Conservation (phyloP, 768 basidiomycete species). For the Agrocybe chaxingu region DNA sequence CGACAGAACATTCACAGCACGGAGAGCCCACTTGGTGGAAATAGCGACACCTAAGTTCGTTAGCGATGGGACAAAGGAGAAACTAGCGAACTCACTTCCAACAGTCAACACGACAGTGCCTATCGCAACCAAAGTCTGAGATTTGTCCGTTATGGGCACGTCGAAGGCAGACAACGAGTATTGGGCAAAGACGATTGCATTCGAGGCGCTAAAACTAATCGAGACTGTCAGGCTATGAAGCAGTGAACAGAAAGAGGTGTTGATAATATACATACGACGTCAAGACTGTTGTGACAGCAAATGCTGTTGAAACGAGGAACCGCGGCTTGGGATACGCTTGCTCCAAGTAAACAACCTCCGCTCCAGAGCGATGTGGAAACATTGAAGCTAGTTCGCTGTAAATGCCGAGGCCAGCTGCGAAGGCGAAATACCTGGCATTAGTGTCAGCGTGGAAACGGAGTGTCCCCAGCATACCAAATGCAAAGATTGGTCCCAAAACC, state of each 20-base stretch:
- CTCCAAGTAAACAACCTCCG: constrained; percentile 47
- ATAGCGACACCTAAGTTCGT: constrained; percentile 24
- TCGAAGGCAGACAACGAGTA: constrained; percentile 31
- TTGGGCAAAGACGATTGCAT: constrained; percentile 35
- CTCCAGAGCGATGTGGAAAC: constrained; percentile 47
- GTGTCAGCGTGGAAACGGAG: neutral
- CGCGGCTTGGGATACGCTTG: constrained; percentile 41
- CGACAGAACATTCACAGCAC: constrained; percentile 28
- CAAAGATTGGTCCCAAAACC: constrained; percentile 29
- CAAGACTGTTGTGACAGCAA: constrained; percentile 36
- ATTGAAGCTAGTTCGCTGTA: constrained; percentile 45
- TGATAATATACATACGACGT: constrained; percentile 25
- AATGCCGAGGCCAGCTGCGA: constrained; percentile 29
- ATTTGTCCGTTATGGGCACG: constrained; percentile 24
- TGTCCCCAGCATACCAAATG: constrained; percentile 22
- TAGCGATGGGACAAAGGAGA: neutral
- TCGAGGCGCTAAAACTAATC: constrained; percentile 27
- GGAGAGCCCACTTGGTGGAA: constrained; percentile 33
- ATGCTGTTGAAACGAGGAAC: constrained; percentile 40
- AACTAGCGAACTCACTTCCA: constrained; percentile 16
- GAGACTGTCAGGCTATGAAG: neutral
- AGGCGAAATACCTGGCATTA: neutral
- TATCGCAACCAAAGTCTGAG: constrained; percentile 25
- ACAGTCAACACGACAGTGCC: constrained; percentile 22
- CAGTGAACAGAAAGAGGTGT: neutral